Evolutionary conservation across 75 land plant genomes (phyloP).

Genomic region (Cupressus sempervirens): DNA sequence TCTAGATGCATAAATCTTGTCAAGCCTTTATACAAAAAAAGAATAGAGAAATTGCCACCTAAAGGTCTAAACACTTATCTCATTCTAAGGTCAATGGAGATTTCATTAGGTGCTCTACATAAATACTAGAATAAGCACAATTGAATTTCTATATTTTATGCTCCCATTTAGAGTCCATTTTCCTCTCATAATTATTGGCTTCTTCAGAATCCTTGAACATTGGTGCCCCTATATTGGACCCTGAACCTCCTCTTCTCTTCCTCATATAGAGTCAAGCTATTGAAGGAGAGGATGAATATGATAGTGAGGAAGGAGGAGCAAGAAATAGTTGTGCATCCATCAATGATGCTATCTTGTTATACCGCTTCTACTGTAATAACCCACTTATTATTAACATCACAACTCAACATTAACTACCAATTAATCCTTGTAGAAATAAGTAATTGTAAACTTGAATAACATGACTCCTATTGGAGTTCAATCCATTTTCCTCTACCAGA

Average conservation of each 20-base stretch:
- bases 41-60: background rate
- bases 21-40: background rate
- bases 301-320: too few relatives aligned
- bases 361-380: background rate
- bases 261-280: background rate
- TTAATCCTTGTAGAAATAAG: background rate
- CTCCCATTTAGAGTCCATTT: background rate
- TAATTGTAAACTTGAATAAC: background rate
- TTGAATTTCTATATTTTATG: background rate
- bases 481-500: too few relatives aligned
- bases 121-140: background rate
- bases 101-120: conserved; percentile 1
- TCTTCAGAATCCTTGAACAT: background rate
- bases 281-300: too few relatives aligned
- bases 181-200: background rate
- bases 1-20: too few relatives aligned
- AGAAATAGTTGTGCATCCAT: too few relatives aligned
- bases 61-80: conserved; percentile 2
- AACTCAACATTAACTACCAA: background rate
- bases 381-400: conserved; percentile 5
- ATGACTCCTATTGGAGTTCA: background rate
- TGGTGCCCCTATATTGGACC: background rate
- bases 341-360: background rate
- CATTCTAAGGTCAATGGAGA: background rate
- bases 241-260: background rate